These are phyloP conservation scores for Saccharomycopsis sp. DNA, from an alignment of 805 yeast genomes.

Conservation along the genomic window DNA sequence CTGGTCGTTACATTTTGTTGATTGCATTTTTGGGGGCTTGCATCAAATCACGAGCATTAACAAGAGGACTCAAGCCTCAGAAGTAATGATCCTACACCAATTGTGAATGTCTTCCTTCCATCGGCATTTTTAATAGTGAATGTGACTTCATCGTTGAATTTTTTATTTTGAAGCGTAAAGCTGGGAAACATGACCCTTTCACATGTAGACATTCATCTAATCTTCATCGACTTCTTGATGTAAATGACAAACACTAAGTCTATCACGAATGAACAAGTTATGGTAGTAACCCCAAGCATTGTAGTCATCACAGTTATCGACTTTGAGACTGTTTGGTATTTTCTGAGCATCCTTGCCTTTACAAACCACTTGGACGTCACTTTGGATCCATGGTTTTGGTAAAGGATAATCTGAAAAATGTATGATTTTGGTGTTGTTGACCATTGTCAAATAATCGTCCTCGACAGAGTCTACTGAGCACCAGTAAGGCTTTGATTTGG, in stretches of 20 bases:
- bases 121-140: too few species aligned
- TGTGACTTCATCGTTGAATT: too few species aligned
- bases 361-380: conserved; percentile 10
- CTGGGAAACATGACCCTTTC: too few species aligned
- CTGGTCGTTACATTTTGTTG: too few species aligned
- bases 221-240: conserved; percentile 13
- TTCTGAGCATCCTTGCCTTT: not conserved
- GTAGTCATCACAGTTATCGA: conserved; percentile 17
- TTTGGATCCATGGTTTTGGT: conserved; percentile 52
- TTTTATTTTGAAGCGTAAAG: too few species aligned
- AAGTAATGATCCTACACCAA: too few species aligned
- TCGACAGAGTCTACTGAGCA: conserved; percentile 13
- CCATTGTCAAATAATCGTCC: conserved; percentile 26
- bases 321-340: conserved; percentile 2
- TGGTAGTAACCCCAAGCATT: conserved; percentile 20
- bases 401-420: conserved; percentile 63
- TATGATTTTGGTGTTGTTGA: conserved; percentile 32
- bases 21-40: too few species aligned
- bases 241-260: conserved; percentile 13
- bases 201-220: not conserved
- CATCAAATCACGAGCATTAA: too few species aligned
- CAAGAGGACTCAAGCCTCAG: too few species aligned
- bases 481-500: conserved; percentile 20
- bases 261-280: conserved; percentile 18
- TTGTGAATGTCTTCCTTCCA: too few species aligned